phyloP scores from a whole-genome alignment of 306 rosid species.

The Trifolium subterraneum region DNA sequence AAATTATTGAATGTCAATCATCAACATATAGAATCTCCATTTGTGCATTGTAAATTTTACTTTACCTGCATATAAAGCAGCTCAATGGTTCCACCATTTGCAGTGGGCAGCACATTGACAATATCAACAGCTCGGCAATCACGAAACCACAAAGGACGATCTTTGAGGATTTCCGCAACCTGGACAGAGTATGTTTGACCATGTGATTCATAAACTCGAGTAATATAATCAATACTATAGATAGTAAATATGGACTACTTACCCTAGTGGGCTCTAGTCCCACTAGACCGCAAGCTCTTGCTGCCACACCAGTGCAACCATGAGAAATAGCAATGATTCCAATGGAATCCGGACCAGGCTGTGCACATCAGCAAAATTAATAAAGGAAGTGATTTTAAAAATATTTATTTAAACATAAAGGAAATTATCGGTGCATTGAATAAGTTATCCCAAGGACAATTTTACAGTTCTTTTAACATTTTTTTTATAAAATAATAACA shows the following conservation, averaged over 20 bases:
- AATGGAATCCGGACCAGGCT: constrained; percentile 99
- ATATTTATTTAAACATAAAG: neutral
- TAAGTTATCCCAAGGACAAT: neutral
- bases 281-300: constrained; percentile 99
- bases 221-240: neutral
- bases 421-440: neutral
- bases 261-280: constrained; percentile 99
- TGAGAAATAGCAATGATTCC: constrained; percentile 99
- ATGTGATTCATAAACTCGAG: constrained; percentile 27
- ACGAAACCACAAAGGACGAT: constrained; percentile 93
- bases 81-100: constrained; percentile 98
- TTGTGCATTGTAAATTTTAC: neutral
- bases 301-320: constrained; percentile 99
- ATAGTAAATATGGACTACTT: constrained; percentile 40
- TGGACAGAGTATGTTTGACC: constrained; percentile 46
- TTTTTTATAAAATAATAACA: constrained; percentile 8
- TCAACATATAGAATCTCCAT: neutral
- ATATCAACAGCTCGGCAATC: constrained; percentile 99
- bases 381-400: constrained; percentile 8
- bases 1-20: constrained; percentile 4
- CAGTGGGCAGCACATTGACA: constrained; percentile 91
- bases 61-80: constrained; percentile 97
- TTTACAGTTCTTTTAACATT: neutral
- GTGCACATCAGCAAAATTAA: constrained; percentile 37
- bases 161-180: constrained; percentile 99